Percentiles rank a stretch among this genome's conserved stretches.
phyloP scores from a whole-genome alignment of 495 filamentous ascomycete genomes.

The Tuber melanosporum region DNA sequence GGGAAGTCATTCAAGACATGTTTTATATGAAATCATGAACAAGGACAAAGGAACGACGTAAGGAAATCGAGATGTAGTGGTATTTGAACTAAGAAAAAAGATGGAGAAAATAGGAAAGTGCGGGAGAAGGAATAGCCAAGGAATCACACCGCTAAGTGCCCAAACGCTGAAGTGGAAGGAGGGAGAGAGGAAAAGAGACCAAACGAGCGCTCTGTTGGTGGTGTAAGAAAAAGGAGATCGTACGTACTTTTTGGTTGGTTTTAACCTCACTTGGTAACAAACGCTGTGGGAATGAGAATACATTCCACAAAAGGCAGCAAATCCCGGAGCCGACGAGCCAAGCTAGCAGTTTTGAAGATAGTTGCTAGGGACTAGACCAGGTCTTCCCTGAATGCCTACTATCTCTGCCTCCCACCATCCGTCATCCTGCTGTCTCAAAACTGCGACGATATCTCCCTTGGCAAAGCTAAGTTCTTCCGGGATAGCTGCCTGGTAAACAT shows the following conservation, averaged over 20 bases:
- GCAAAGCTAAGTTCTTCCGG: slow-evolving; percentile 88
- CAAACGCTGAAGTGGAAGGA: neutral
- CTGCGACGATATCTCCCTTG: slow-evolving; percentile 85
- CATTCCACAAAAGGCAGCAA: neutral
- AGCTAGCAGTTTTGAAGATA: slow-evolving; percentile 71
- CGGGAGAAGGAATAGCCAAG: neutral
- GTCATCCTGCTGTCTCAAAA: slow-evolving; percentile 91
- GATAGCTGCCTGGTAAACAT: slow-evolving; percentile 89
- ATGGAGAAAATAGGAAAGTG: neutral
- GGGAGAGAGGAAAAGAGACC: neutral
- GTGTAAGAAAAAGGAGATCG: neutral
- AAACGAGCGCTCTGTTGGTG: neutral
- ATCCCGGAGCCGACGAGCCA: neutral
- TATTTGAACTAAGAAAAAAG: neutral
- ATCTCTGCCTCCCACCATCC: slow-evolving; percentile 99
- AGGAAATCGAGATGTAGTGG: neutral
- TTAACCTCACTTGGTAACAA: neutral
- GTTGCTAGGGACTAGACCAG: slow-evolving; percentile 93
- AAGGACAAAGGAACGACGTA: neutral
- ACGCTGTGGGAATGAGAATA: neutral
- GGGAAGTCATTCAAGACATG: neutral
- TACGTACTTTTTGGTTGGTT: neutral
- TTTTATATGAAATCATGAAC: neutral
- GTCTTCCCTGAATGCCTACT: slow-evolving; percentile 62
- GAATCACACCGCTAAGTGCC: neutral